Conservation (phyloP, 331 rosid genomes). For the Malus hybrid region DNA sequence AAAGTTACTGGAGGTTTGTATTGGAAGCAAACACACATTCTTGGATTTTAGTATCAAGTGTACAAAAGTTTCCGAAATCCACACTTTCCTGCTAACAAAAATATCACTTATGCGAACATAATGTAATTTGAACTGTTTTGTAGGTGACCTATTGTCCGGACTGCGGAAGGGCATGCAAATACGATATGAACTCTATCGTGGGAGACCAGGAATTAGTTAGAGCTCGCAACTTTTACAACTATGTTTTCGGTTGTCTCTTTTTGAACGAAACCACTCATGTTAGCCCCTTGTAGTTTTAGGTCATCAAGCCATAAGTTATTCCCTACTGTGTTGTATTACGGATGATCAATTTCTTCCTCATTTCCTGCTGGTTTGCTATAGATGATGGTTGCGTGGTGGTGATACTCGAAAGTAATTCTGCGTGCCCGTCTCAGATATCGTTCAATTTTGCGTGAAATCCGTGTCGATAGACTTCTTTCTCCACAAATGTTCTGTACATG, state of each 20-base stretch:
- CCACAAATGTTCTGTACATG: background rate
- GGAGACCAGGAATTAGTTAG: conserved; percentile 46
- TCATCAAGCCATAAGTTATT: background rate
- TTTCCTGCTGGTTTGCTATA: background rate
- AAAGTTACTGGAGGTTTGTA: conserved; percentile 80
- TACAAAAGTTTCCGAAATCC: too few species aligned
- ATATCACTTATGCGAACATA: background rate
- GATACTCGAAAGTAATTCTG: background rate
- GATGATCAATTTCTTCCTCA: background rate
- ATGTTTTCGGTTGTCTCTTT: conserved; percentile 77
- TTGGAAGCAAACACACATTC: background rate
- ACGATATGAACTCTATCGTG: conserved; percentile 50
- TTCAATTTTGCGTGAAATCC: too few species aligned
- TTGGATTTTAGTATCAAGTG: background rate
- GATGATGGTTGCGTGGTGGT: background rate
- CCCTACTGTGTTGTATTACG: background rate
- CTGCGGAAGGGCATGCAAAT: conserved; percentile 84
- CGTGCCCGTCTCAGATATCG: too few species aligned
- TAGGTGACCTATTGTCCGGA: conserved; percentile 97
- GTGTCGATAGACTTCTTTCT: background rate
- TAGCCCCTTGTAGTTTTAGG: conserved; percentile 25
- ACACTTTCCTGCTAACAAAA: background rate
- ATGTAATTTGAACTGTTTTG: conserved; percentile 7
- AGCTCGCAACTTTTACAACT: conserved; percentile 58
- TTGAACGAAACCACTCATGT: conserved; percentile 65